Evolutionary conservation across 1,139 yeast genomes (phyloP), one percentile per base, ranked within the genome.

Genomic region (Geotrichum cucujoidarum): DNA sequence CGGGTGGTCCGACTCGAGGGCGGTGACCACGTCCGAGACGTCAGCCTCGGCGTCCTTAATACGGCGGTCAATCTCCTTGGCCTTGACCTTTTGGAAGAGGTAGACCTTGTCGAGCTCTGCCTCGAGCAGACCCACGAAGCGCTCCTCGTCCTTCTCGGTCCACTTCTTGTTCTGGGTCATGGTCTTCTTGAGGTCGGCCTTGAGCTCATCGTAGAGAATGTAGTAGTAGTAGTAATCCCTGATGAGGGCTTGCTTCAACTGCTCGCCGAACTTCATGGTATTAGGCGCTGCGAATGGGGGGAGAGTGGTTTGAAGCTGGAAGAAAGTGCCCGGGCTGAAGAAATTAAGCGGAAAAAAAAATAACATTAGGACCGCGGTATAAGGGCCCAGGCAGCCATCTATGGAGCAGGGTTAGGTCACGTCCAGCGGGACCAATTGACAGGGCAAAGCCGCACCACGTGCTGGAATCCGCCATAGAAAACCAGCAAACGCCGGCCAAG

Each of bases 31-130:
- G 46, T 74, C 77, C 53, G 75, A 71, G 27, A 86, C 92, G 52
- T 76, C 77, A 44, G 72, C 74, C 61, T 88, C 95, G 50, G 85
- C 79, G 53, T 86, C 92, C 61, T 83, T 84, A 59, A 90, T 83
- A 53, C 97, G 75, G 57, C 96, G 78, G 51, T 78, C 71, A 48
- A 90, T 84, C 65, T 89, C 97, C 37, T 87, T 81, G 57, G 82
- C 81, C 68, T 89, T 90, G 50, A 90, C 88, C 63, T 80, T 83
- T 59, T 94, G 90, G 70, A 90, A 90, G 29, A 87, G 83, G 70
- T 81, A 90, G 20, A 90, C 95, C 70, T 90, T 90, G 66, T 88
- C 96, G 61, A 90, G 74, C 62, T 90, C 96, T 10, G 75, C 70
- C 65, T 89, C 97, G 54, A 90, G 70, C 11, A 76, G 74, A 35